A percentile compares a stretch with the other conserved stretches of the same genome.
Evolutionary conservation across 345 rosid species (phyloP).

Genomic region (Ricinus communis): DNA sequence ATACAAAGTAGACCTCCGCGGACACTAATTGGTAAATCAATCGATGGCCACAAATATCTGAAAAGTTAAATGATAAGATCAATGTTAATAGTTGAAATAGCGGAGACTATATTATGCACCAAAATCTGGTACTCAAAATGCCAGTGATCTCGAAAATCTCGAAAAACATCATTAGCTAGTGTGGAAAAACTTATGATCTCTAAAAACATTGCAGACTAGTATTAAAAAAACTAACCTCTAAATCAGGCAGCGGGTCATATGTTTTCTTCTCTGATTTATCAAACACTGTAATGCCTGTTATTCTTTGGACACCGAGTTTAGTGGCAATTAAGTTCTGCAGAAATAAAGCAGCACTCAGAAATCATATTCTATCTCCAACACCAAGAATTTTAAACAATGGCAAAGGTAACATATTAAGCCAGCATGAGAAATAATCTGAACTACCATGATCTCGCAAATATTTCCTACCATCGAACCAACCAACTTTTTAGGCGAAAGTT

Average conservation of each 20-base stretch:
- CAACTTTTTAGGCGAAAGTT: neutral
- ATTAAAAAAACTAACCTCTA: slow-evolving; percentile 60
- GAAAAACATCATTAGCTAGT: too few species aligned
- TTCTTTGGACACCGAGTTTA: slow-evolving; percentile 81
- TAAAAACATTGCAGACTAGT: neutral
- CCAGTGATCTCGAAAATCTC: neutral
- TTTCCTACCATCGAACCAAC: neutral
- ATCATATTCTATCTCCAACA: neutral
- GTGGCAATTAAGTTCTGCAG: slow-evolving; percentile 81
- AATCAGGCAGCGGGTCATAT: slow-evolving; percentile 67
- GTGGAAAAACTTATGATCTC: neutral
- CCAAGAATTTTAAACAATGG: neutral
- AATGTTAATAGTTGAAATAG: neutral
- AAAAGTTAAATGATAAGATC: slow-evolving; percentile 10
- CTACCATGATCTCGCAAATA: too few species aligned
- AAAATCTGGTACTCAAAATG: neutral
- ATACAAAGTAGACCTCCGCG: neutral
- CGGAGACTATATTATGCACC: neutral
- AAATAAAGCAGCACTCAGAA: slow-evolving; percentile 13
- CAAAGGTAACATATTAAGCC: neutral
- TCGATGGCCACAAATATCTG: slow-evolving; percentile 60
- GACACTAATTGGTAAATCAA: slow-evolving; percentile 24
- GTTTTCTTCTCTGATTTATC: slow-evolving; percentile 65
- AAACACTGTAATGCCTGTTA: slow-evolving; percentile 67
- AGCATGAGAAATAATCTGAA: neutral